Base-by-base conservation (phyloP, 2,329 filamentous ascomycete genomes). In the Phyllosticta citrichinensis region DNA sequence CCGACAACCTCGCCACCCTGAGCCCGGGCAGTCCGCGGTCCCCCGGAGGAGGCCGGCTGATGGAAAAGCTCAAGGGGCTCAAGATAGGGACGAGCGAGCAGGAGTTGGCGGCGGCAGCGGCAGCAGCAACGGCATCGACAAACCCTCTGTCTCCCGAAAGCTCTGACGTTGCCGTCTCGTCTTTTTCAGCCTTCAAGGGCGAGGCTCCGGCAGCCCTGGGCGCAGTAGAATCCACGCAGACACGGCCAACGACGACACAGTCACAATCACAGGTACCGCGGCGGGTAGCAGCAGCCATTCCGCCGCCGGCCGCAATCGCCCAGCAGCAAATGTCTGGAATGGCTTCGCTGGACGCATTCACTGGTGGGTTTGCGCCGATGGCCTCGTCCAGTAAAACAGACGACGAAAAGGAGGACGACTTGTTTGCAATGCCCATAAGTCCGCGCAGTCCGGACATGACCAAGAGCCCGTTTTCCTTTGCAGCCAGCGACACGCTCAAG, bases 401-500 rank as follows among this genome's bases (percentile, higher is more conserved):
- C 73, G 75, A 79, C 5, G 83, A 87, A 51, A 82, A 81, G 0
- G 87, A 91, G 65, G 91, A 96, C 62, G 92, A 89, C 51, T 79
- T 96, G 2, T 97, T 97, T 70, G 91, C 91, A 0, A 81, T 96
- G 58, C 91, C 90, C 1, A 84, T 96, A 76, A 93, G 89, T 68
- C 91, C 91, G 1, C 81, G 91, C 57, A 92, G 89, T 68, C 91
- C 91, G 0, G 91, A 95, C 66, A 91, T 94, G 79, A 85, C 86
- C 58, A 89, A 86, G 67, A 92, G 89, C 69, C 91, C 91, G 0
- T 97, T 96, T 69, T 83, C 81, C 3, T 83, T 86, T 70, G 70
- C 67, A 5, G 68, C 66, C 10, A 69, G 65, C 53, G 72, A 74
- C 20, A 72, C 70, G 20, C 65, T 68, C 0, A 72, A 70, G 63